Evolutionary conservation across 2,329 filamentous ascomycete genomes (phyloP).

Genomic region (Sporothrix dimorphospora): DNA sequence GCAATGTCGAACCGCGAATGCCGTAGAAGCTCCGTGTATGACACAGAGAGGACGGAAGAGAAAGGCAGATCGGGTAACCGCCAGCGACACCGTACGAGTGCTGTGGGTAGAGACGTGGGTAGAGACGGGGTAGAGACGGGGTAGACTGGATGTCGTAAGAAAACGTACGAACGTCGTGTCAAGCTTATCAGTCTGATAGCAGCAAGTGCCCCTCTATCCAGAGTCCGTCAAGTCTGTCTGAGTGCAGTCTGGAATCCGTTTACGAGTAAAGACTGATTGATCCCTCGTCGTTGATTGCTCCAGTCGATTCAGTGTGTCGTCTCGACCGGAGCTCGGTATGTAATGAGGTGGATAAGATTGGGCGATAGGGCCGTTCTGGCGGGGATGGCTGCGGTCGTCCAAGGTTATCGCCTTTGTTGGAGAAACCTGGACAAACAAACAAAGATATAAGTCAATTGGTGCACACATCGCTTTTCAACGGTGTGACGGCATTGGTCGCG

Average conservation of each 20-base stretch:
- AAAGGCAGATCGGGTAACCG: not conserved
- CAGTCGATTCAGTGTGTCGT: not conserved
- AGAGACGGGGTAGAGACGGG: not conserved
- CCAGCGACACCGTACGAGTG: not conserved
- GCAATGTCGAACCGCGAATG: not conserved
- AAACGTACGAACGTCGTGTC: too few species aligned
- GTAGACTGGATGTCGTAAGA: not conserved
- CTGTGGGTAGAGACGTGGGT: not conserved
- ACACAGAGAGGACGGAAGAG: not conserved
- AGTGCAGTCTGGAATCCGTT: too few species aligned
- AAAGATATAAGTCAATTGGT: not conserved
- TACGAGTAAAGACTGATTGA: not conserved
- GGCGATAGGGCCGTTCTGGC: not conserved
- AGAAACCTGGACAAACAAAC: not conserved
- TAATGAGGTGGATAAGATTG: conserved; percentile 2
- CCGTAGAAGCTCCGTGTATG: not conserved
- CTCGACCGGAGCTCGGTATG: not conserved
- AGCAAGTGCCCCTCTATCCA: not conserved
- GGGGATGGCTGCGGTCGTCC: too few species aligned
- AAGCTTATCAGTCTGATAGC: not conserved
- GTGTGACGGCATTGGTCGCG: not conserved
- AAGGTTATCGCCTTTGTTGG: not conserved
- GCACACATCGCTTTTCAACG: not conserved
- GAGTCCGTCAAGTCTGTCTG: too few species aligned
- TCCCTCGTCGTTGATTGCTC: not conserved